Conservation (phyloP, 148 eudicot species). For the Chenopodium formosanum region DNA sequence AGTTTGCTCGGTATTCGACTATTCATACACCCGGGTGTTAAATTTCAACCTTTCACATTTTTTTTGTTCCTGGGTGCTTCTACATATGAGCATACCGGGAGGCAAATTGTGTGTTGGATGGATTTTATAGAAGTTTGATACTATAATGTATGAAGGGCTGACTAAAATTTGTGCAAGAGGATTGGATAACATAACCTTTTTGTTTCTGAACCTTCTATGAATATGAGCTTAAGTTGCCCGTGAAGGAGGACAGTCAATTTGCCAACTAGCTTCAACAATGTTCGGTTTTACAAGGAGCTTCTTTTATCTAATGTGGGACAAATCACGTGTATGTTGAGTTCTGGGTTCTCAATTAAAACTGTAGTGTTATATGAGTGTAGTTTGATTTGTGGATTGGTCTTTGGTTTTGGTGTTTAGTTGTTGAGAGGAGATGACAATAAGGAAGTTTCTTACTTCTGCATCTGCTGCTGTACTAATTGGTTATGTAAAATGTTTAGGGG, state of each 20-base stretch:
- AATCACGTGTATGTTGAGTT: background rate
- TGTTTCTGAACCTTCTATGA: background rate
- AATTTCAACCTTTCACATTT: too few relatives aligned
- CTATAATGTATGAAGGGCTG: background rate
- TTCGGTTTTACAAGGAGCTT: background rate
- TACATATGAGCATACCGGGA: too few relatives aligned
- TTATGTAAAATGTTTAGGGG: slow-evolving; percentile 35
- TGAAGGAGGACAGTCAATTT: background rate
- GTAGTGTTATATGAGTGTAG: background rate
- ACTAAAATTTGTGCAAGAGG: too few relatives aligned
- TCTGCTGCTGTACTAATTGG: slow-evolving; percentile 12
- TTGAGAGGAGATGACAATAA: background rate
- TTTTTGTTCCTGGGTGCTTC: too few relatives aligned
- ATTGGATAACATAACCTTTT: background rate
- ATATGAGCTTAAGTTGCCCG: background rate
- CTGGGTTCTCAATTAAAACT: background rate
- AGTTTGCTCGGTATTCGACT: too few relatives aligned
- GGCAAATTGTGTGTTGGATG: background rate
- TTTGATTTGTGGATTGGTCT: background rate
- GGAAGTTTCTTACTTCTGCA: background rate
- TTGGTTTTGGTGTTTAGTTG: background rate
- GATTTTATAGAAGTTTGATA: background rate
- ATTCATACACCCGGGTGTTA: too few relatives aligned
- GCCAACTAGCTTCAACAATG: background rate
- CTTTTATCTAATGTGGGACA: background rate